A percentile compares a stretch with the other conserved stretches of the same genome.
phyloP scores from a whole-genome alignment of 108 stramenopile species.

The Bacterosira constricta region DNA sequence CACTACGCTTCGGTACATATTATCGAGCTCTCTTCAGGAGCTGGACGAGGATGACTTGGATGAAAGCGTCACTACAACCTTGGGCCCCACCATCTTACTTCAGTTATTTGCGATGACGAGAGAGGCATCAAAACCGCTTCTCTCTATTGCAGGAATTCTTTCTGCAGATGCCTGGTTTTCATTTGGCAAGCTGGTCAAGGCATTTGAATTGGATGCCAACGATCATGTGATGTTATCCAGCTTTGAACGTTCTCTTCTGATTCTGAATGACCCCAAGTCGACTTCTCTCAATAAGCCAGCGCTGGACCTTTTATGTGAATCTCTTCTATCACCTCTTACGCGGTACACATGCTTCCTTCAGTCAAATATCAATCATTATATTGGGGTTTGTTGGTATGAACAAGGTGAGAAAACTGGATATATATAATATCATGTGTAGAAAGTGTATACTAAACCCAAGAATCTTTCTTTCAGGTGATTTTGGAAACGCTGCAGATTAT shows the following conservation, averaged over 20 bases:
- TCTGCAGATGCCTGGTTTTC: constrained; percentile 35
- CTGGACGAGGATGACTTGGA: constrained; percentile 48
- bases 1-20: constrained; percentile 19
- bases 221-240: constrained; percentile 23
- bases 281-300: neutral
- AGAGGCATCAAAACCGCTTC: constrained; percentile 20
- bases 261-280: constrained; percentile 24
- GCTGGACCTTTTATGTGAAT: constrained; percentile 6
- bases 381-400: constrained; percentile 37
- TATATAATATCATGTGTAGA: too few relatives aligned
- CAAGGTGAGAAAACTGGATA: too few relatives aligned
- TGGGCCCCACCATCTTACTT: constrained; percentile 11
- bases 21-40: constrained; percentile 18
- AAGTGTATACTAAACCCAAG: too few relatives aligned
- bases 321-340: constrained; percentile 11
- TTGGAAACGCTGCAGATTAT: constrained; percentile 22
- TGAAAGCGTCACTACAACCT: constrained; percentile 8
- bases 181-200: constrained; percentile 28
- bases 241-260: constrained; percentile 34
- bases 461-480: too few relatives aligned
- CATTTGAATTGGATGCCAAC: constrained; percentile 2
- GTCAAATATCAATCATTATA: constrained; percentile 34
- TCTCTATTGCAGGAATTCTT: constrained; percentile 37
- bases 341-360: constrained; percentile 31
- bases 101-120: constrained; percentile 25